phyloP scores from a whole-genome alignment of 2,329 filamentous ascomycete species.

The Incumbomyces lentus region DNA sequence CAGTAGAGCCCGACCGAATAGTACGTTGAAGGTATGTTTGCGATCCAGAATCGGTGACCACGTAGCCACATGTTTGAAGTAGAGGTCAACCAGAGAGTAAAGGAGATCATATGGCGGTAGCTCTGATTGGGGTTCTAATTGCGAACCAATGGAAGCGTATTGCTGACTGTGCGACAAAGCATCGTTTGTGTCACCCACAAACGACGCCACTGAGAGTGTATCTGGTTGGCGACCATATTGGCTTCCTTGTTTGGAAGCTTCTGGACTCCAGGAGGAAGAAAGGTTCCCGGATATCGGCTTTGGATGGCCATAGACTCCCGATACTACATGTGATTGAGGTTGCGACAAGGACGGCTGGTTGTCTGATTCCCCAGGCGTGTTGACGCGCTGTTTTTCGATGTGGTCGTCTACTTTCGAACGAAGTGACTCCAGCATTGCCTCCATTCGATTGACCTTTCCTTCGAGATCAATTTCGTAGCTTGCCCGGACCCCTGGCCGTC shows the following conservation, averaged over 20 bases:
- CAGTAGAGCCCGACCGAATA: constrained; percentile 67
- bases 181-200: not conserved
- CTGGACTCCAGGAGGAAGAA: constrained; percentile 1
- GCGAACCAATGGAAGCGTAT: not conserved
- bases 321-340: not conserved
- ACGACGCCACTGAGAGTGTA: constrained; percentile 1
- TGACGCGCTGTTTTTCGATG: constrained; percentile 8
- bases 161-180: not conserved
- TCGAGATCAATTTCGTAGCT: constrained; percentile 54
- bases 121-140: not conserved
- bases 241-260: not conserved
- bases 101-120: constrained; percentile 65
- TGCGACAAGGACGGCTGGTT: constrained; percentile 1
- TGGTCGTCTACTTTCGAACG: constrained; percentile 19
- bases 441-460: constrained; percentile 44
- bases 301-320: not conserved
- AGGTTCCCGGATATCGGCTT: not conserved
- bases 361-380: not conserved
- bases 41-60: constrained; percentile 89
- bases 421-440: constrained; percentile 27
- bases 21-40: constrained; percentile 65
- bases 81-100: constrained; percentile 63
- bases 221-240: not conserved
- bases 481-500: constrained; percentile 56
- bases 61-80: constrained; percentile 70